These are phyloP conservation scores for Dinochytrium kinnereticum DNA, from an alignment of 371 early-diverging fungal species.

Conservation along the genomic window DNA sequence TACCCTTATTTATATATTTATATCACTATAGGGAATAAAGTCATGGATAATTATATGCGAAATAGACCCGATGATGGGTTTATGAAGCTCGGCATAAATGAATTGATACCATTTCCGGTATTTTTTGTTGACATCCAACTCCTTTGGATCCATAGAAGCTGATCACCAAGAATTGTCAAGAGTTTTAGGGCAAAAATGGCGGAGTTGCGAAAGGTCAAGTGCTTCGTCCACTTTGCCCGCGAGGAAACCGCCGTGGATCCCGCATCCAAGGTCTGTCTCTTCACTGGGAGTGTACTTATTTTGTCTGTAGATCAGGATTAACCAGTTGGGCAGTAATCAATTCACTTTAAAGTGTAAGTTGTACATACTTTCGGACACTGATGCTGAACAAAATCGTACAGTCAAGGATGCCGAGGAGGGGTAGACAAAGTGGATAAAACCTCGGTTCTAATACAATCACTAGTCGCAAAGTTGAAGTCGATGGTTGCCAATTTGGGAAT, in stretches of 20 bases:
- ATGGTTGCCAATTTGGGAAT: not conserved
- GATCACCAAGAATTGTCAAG: not conserved
- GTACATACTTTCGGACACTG: not conserved
- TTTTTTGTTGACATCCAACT: too few species aligned
- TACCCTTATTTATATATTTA: too few species aligned
- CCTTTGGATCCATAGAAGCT: too few species aligned
- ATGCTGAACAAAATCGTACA: not conserved
- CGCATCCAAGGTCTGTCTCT: not conserved
- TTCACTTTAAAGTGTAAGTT: not conserved
- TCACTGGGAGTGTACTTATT: not conserved
- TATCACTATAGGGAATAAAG: too few species aligned
- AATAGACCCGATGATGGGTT: too few species aligned
- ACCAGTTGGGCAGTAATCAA: not conserved
- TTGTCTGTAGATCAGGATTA: not conserved
- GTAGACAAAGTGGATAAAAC: not conserved
- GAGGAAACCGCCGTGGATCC: not conserved
- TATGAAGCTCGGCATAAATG: too few species aligned
- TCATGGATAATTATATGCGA: too few species aligned
- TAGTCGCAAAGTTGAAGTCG: not conserved
- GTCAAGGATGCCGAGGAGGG: not conserved
- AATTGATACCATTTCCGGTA: too few species aligned
- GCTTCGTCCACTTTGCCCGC: slow-evolving; percentile 4
- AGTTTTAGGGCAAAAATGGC: not conserved
- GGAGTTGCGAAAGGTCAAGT: not conserved
- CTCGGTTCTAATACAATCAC: not conserved